A percentile compares a stretch with the other conserved stretches of the same genome.
Evolutionary conservation across 1,284 basidiomycete species (phyloP).

Genomic region (Leccinum subrobustum): DNA sequence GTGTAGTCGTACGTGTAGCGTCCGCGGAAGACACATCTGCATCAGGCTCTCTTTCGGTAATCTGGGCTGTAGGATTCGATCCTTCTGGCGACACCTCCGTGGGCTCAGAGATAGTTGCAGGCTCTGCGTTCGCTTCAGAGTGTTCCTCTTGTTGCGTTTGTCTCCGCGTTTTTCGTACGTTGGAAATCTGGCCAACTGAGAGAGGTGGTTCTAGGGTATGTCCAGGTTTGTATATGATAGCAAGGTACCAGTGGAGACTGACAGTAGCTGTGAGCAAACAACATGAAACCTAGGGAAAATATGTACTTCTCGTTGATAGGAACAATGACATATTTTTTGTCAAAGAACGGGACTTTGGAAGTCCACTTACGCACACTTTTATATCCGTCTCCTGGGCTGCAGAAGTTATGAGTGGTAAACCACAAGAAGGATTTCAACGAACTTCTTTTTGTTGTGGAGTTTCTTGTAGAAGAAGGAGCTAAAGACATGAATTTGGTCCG

Average conservation of each 20-base stretch:
- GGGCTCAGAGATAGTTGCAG: conserved; percentile 2
- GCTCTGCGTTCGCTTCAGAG: conserved; percentile 3
- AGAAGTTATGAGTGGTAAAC: conserved; percentile 9
- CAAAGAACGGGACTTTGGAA: conserved; percentile 81
- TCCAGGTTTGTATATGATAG: conserved; percentile 86
- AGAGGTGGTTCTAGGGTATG: conserved; percentile 51
- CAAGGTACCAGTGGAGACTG: conserved; percentile 97
- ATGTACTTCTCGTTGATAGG: conserved; percentile 95
- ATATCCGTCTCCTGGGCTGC: conserved; percentile 68
- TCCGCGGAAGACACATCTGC: conserved; percentile 17
- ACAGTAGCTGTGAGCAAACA: conserved; percentile 11
- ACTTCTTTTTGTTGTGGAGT: conserved; percentile 75
- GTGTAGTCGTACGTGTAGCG: conserved; percentile 19
- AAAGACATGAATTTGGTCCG: conserved; percentile 84
- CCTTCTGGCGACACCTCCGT: conserved; percentile 4
- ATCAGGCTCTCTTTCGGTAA: conserved; percentile 9
- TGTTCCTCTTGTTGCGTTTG: conserved; percentile 28
- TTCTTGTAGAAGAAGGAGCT: conserved; percentile 98
- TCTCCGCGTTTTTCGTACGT: conserved; percentile 31
- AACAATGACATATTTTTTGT: conserved; percentile 89
- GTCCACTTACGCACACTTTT: conserved; percentile 94
- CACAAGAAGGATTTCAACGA: conserved; percentile 25
- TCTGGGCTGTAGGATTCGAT: conserved; percentile 1
- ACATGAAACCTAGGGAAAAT: not conserved
- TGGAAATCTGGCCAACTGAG: conserved; percentile 24